phyloP scores from a whole-genome alignment of 2,329 filamentous ascomycete genomes.

The Mariannaea elegans region DNA sequence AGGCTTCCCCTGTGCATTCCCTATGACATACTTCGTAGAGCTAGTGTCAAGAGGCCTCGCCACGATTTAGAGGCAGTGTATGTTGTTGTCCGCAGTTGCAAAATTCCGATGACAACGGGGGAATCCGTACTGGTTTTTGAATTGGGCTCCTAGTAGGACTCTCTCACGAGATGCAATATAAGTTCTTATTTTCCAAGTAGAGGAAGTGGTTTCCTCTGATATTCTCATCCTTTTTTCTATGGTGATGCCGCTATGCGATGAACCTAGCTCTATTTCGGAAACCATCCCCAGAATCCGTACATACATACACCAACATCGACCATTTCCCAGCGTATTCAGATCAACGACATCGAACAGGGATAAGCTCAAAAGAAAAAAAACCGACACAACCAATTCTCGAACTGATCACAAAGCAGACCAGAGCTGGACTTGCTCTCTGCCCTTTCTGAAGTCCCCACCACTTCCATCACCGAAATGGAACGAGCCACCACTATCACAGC shows the following conservation, averaged over 20 bases:
- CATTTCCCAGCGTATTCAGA: slow-evolving; percentile 19
- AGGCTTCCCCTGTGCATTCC: too few species aligned
- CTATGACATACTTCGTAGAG: too few species aligned
- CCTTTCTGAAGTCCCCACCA: slow-evolving; percentile 35
- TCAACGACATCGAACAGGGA: background rate
- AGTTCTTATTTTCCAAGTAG: slow-evolving; percentile 18
- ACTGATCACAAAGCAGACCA: slow-evolving; percentile 13
- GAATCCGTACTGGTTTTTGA: slow-evolving; percentile 22
- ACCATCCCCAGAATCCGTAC: slow-evolving; percentile 22
- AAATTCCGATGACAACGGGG: too few species aligned
- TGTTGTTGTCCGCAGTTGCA: too few species aligned
- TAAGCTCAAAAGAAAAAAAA: background rate
- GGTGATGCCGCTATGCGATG: slow-evolving; percentile 18
- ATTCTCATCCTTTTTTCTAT: slow-evolving; percentile 7
- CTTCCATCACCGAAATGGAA: too few species aligned
- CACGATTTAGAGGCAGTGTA: too few species aligned
- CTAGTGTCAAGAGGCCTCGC: too few species aligned
- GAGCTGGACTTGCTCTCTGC: slow-evolving; percentile 36
- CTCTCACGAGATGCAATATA: slow-evolving; percentile 24
- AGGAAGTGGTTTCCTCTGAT: slow-evolving; percentile 20
- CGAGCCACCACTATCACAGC: too few species aligned
- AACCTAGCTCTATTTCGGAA: background rate
- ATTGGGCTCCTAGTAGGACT: slow-evolving; percentile 40
- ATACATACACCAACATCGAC: slow-evolving; percentile 21
- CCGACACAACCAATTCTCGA: background rate